These are phyloP conservation scores for Neurospora tetrasperma DNA, from an alignment of 495 filamentous ascomycete species.

Conservation along the genomic window DNA sequence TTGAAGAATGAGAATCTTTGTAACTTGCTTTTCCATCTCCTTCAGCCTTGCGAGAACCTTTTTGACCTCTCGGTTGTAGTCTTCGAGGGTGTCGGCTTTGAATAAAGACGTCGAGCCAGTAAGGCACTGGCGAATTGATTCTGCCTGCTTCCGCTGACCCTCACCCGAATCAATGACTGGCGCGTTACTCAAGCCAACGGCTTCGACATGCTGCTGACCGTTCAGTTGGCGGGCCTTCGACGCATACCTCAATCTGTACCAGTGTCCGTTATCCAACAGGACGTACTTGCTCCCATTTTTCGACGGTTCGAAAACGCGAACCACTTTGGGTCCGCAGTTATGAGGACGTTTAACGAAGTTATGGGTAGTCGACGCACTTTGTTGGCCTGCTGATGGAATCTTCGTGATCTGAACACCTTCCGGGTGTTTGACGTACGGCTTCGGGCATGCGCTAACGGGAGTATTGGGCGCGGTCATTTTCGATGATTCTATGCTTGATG, in stretches of 20 bases:
- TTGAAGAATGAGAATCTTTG: not conserved
- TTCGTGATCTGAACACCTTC: not conserved
- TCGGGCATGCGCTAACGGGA: not conserved
- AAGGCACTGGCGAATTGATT: not conserved
- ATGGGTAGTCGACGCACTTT: not conserved
- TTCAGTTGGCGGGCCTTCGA: not conserved
- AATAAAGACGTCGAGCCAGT: not conserved
- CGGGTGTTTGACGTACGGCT: not conserved
- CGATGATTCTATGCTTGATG: not conserved
- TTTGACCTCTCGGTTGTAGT: not conserved
- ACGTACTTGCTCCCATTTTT: not conserved
- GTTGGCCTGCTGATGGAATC: not conserved
- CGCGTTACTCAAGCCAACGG: not conserved
- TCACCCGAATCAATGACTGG: not conserved
- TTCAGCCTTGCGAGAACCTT: not conserved
- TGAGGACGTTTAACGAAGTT: not conserved
- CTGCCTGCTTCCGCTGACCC: not conserved
- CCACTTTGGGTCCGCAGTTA: not conserved
- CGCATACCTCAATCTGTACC: not conserved
- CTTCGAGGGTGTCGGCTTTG: not conserved
- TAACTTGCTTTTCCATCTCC: not conserved
- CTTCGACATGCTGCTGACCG: not conserved
- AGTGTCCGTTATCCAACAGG: not conserved
- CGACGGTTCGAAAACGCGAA: not conserved
- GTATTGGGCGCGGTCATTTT: not conserved